A percentile compares a stretch with the other conserved stretches of the same genome.
Evolutionary conservation across 176 grass and related monocot species (phyloP).

Genomic region (Cocos nucifera): DNA sequence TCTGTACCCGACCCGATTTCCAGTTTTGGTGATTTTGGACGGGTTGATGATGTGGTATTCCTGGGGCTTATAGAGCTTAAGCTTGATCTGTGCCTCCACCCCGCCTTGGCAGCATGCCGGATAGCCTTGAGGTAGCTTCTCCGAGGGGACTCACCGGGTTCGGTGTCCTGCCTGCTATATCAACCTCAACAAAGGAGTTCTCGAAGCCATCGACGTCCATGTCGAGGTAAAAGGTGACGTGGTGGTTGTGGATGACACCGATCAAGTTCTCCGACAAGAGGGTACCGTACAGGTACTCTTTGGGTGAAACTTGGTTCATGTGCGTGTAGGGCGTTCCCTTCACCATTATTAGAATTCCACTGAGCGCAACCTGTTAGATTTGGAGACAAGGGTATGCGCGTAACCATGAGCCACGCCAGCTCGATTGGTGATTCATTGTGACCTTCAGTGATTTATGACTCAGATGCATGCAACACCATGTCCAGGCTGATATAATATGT

Average conservation of each 20-base stretch:
- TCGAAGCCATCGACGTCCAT: constrained; percentile 67
- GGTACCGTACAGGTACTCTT: too few relatives aligned
- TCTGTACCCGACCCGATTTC: constrained; percentile 70
- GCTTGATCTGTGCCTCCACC: constrained; percentile 49
- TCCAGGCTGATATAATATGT: too few relatives aligned
- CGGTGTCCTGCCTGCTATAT: constrained; percentile 45
- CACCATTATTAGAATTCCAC: too few relatives aligned
- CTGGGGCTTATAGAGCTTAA: constrained; percentile 50
- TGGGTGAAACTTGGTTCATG: too few relatives aligned
- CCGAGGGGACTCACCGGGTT: constrained; percentile 32
- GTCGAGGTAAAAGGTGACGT: too few relatives aligned
- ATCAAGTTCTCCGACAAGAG: constrained; percentile 69
- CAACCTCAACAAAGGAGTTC: constrained; percentile 75
- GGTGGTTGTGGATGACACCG: constrained; percentile 61
- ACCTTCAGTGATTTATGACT: too few relatives aligned
- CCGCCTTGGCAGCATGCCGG: constrained; percentile 33
- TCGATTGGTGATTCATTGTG: too few relatives aligned
- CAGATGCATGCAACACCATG: too few relatives aligned
- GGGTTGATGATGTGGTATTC: constrained; percentile 76
- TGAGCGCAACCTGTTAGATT: too few relatives aligned
- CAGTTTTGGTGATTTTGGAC: constrained; percentile 37
- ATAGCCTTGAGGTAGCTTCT: constrained; percentile 72
- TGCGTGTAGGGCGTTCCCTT: too few relatives aligned
- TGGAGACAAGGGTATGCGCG: too few relatives aligned
- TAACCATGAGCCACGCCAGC: too few relatives aligned